A percentile compares a stretch with the other conserved stretches of the same genome.
Conservation (phyloP, 179 eudicot species). For the Camellia oleifera region DNA sequence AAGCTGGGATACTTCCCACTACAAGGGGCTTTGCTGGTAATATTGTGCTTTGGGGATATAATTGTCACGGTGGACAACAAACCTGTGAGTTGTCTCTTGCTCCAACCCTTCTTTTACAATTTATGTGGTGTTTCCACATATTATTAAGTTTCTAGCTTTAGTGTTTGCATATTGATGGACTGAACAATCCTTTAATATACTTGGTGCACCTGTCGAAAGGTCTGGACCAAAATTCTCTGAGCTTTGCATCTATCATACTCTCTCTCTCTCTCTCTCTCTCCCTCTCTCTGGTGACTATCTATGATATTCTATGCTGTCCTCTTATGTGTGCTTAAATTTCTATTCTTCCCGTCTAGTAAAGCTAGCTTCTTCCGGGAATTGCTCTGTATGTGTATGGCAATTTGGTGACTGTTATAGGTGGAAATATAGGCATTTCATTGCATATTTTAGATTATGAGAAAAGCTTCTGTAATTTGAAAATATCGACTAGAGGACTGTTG, state of each 20-base stretch:
- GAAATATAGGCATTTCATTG: background rate
- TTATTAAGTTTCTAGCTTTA: background rate
- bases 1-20: conserved; percentile 85
- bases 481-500: background rate
- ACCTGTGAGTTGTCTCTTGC: conserved; percentile 52
- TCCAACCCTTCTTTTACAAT: background rate
- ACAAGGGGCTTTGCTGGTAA: conserved; percentile 98
- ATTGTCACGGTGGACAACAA: conserved; percentile 72
- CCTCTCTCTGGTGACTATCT: too few relatives aligned
- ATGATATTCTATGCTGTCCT: too few relatives aligned
- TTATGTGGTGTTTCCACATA: background rate
- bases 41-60: conserved; percentile 80
- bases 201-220: background rate
- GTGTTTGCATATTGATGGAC: background rate
- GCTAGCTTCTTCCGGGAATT: background rate
- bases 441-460: background rate
- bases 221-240: conserved; percentile 6
- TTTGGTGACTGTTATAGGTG: background rate
- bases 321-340: background rate
- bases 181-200: background rate
- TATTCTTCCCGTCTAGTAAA: background rate
- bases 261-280: too few relatives aligned
- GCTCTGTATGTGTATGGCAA: background rate
- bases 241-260: background rate
- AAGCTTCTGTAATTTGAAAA: background rate